Conservation (phyloP, 352 stramenopile genomes). For the Pythium folliculosum region DNA sequence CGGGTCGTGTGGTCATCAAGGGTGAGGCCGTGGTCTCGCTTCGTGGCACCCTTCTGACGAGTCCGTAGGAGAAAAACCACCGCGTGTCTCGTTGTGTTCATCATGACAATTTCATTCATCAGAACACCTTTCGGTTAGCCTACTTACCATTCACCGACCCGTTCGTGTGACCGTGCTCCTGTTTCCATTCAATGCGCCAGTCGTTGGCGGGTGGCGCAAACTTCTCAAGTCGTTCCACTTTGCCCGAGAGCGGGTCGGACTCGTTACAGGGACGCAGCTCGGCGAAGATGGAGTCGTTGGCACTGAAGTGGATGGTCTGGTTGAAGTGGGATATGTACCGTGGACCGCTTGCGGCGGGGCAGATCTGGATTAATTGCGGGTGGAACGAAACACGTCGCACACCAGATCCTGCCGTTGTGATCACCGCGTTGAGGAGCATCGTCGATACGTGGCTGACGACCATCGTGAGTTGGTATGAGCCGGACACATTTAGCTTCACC, state of each 20-base stretch:
- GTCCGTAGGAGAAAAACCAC: not conserved
- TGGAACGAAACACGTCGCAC: not conserved
- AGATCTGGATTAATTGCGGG: not conserved
- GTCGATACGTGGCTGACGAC: constrained; percentile 40
- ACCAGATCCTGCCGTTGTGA: not conserved
- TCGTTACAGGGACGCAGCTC: constrained; percentile 1
- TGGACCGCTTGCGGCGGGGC: not conserved
- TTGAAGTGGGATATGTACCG: constrained; percentile 13
- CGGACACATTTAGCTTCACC: constrained; percentile 11
- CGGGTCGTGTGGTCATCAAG: constrained; percentile 48
- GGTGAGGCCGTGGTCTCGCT: constrained; percentile 40
- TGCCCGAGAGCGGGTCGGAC: not conserved
- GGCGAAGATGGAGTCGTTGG: constrained; percentile 4
- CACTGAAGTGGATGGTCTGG: constrained; percentile 1
- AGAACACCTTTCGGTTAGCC: not conserved
- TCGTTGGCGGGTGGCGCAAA: not conserved
- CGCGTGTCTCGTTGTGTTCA: not conserved
- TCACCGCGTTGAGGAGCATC: constrained; percentile 27
- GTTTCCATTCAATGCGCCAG: constrained; percentile 1
- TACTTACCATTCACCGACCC: constrained; percentile 1
- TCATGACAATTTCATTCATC: not conserved
- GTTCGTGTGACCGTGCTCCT: not conserved
- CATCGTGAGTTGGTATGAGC: constrained; percentile 49
- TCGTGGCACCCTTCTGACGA: constrained; percentile 30
- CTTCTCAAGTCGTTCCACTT: not conserved